A percentile compares a stretch with the other conserved stretches of the same genome.
Conservation (phyloP, 1,139 yeast genomes). For the Debaryomycetaceae sp. region DNA sequence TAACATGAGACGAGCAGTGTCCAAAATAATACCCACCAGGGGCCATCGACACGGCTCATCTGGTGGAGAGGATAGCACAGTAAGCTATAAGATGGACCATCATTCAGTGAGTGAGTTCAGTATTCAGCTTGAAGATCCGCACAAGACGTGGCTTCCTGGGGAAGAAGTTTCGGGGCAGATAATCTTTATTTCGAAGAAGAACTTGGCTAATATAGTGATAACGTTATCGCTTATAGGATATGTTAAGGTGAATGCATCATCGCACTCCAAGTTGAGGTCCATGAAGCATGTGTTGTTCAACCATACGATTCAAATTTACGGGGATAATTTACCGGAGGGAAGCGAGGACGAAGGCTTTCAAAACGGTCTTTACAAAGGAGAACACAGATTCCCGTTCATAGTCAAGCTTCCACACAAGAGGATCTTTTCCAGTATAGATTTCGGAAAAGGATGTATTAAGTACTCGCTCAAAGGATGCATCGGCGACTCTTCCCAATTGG, state of each 20-base stretch:
- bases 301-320: conserved; percentile 67
- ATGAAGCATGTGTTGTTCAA: conserved; percentile 55
- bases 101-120: conserved; percentile 60
- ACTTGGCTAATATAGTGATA: conserved; percentile 52
- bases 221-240: conserved; percentile 54
- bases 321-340: conserved; percentile 25
- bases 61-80: conserved; percentile 3
- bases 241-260: conserved; percentile 52
- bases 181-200: conserved; percentile 52
- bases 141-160: conserved; percentile 64
- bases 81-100: conserved; percentile 36
- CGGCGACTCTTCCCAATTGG: conserved; percentile 17
- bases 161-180: conserved; percentile 67
- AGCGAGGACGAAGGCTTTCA: conserved; percentile 22
- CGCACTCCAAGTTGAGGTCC: conserved; percentile 51
- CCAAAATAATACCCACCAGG: conserved; percentile 36
- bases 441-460: conserved; percentile 80
- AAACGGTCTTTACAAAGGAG: conserved; percentile 68
- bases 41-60: conserved; percentile 7
- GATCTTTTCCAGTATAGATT: conserved; percentile 71
- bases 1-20: conserved; percentile 42
- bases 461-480: conserved; percentile 62
- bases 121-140: conserved; percentile 70
- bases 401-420: conserved; percentile 72
- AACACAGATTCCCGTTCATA: conserved; percentile 83